Conservation (phyloP, 2,329 filamentous ascomycete genomes). For the Penicillium sp. region DNA sequence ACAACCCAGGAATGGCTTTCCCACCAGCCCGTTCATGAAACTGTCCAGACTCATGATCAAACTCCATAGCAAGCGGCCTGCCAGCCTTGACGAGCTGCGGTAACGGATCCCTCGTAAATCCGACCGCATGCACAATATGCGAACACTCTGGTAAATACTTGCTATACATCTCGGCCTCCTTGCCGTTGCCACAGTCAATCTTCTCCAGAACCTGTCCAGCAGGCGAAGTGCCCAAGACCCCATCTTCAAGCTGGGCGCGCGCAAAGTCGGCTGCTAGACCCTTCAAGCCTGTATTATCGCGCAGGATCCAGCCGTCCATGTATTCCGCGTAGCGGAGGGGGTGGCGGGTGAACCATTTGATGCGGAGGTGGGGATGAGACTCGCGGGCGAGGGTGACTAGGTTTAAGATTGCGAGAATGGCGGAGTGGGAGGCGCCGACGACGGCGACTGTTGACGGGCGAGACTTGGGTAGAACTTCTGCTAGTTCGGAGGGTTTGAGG, state of each 20-base stretch:
- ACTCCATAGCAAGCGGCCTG: constrained; percentile 25
- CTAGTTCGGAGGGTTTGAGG: constrained; percentile 53
- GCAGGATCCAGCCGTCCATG: constrained; percentile 62
- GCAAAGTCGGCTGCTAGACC: constrained; percentile 61
- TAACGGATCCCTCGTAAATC: constrained; percentile 53
- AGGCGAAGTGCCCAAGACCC: constrained; percentile 42
- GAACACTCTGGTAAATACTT: constrained; percentile 49
- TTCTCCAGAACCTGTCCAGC: constrained; percentile 50
- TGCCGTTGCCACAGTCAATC: constrained; percentile 42
- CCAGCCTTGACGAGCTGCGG: constrained; percentile 46
- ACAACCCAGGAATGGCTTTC: constrained; percentile 51
- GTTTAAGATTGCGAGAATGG: constrained; percentile 62
- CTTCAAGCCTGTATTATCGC: constrained; percentile 66
- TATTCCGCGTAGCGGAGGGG: constrained; percentile 60
- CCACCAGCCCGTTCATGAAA: constrained; percentile 48
- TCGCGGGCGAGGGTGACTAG: constrained; percentile 53
- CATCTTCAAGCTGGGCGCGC: constrained; percentile 56
- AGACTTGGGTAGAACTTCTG: constrained; percentile 38
- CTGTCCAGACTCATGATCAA: constrained; percentile 39
- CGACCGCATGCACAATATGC: constrained; percentile 59
- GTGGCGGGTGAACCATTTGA: constrained; percentile 64
- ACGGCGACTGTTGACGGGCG: constrained; percentile 51
- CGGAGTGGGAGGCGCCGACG: constrained; percentile 62
- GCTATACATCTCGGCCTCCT: constrained; percentile 49
- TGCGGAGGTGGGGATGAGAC: constrained; percentile 53